Base-by-base conservation (phyloP, 202 grass and related monocot genomes). In the Schoenoplectus tabernaemontani region DNA sequence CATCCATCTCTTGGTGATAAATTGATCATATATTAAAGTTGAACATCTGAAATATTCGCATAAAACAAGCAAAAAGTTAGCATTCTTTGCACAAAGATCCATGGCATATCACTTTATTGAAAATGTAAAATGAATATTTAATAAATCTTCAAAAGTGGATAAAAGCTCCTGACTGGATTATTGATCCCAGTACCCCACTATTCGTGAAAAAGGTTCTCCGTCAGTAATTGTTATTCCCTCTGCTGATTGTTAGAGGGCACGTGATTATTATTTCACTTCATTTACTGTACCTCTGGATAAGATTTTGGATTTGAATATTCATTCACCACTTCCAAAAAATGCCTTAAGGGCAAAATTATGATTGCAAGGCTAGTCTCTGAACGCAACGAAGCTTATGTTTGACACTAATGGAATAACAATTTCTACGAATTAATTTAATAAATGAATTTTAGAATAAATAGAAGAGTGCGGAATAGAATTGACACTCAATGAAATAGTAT, bases 211-310 rank as follows among this genome's bases (percentile, higher is more conserved):
- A 72, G 12, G 7, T 17, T 38, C 36, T 17, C 22, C 26, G 24
- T 30, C 68, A 33, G 51, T 73, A 48, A 72, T 50, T 73, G 68
- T 33, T 51, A 9, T 48, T 0, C 44, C 23, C 68, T 30, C 50
- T 50, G 34, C 59, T 50, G 68, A 73, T 73, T 17, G 44, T 1
- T n/a, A 8, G 24, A 32, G 12, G 6, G 13, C 68, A 71, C 68
- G 43, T 73, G 44, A 33, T 73, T 32, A 30, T 8, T 72, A 48
- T 71, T 30, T 7, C 22, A 0, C 4, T 7, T 5, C 6, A 50
- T 73, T 73, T 73, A 73, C 68, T 73, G 43, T 50, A 16, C 68
- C 44, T 73, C 32, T 32, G 24, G 68, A 73, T 73, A 73, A 51
- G 5, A 7, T 71, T 71, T 47, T 46, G 42, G 4, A 71, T 48